phyloP scores from a whole-genome alignment of 73 alveolate species.

The Tetrahymena elliotti region DNA sequence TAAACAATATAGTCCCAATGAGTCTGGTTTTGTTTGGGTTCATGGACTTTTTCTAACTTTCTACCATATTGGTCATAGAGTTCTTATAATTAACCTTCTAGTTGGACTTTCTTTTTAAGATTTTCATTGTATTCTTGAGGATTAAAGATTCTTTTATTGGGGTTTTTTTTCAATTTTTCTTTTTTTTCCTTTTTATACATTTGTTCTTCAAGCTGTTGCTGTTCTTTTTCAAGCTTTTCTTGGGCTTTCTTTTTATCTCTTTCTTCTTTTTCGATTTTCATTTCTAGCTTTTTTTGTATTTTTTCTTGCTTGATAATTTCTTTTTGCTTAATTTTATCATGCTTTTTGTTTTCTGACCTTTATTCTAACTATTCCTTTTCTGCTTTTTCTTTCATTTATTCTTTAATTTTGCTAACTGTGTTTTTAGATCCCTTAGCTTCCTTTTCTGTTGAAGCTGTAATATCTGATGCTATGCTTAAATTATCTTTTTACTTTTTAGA shows the following conservation, averaged over 20 bases:
- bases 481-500: neutral
- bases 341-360: neutral
- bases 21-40: slow-evolving; percentile 15
- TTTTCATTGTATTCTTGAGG: neutral
- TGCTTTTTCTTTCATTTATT: neutral
- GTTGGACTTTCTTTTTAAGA: neutral
- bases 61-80: slow-evolving; percentile 19
- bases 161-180: neutral
- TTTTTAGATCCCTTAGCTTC: neutral
- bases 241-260: neutral
- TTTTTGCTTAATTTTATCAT: neutral
- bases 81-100: slow-evolving; percentile 26
- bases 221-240: neutral
- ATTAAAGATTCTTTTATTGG: neutral
- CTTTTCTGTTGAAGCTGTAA: neutral
- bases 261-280: neutral
- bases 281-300: neutral
- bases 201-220: neutral
- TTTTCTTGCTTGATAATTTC: neutral
- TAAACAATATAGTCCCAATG: slow-evolving; percentile 29
- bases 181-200: neutral
- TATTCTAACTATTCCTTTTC: neutral
- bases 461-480: neutral
- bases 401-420: neutral
- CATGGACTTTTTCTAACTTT: slow-evolving; percentile 12